phyloP scores from a whole-genome alignment of 179 eudicot species.

The Carnegiea gigantea region DNA sequence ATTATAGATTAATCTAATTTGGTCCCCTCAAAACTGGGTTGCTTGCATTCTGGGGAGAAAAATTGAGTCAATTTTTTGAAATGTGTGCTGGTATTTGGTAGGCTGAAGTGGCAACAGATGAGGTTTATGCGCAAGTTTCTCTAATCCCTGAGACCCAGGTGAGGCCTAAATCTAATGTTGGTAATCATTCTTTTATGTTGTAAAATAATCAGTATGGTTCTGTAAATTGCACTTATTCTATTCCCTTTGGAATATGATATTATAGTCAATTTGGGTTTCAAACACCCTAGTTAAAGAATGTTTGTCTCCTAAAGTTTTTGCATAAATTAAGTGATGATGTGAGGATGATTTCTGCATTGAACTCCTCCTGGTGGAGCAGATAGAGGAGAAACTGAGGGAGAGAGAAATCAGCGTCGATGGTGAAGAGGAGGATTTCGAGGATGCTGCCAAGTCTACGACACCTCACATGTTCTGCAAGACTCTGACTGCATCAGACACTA shows the following conservation, averaged over 20 bases:
- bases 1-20: slow-evolving; percentile 12
- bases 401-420: slow-evolving; percentile 43
- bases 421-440: slow-evolving; percentile 65
- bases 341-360: slow-evolving; percentile 12
- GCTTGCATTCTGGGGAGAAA: slow-evolving; percentile 14
- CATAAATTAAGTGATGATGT: not conserved
- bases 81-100: slow-evolving; percentile 42
- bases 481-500: slow-evolving; percentile 95
- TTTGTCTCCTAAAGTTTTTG: not conserved
- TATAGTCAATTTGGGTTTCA: slow-evolving; percentile 20
- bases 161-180: slow-evolving; percentile 9
- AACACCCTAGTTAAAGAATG: slow-evolving; percentile 24
- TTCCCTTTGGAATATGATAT: slow-evolving; percentile 8
- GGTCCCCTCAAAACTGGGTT: slow-evolving; percentile 36
- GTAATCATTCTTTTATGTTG: not conserved
- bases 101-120: slow-evolving; percentile 88
- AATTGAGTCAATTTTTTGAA: slow-evolving; percentile 26
- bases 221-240: slow-evolving; percentile 22
- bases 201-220: slow-evolving; percentile 18
- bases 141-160: slow-evolving; percentile 87
- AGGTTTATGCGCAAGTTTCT: slow-evolving; percentile 89
- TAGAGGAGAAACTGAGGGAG: slow-evolving; percentile 69
- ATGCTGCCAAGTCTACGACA: slow-evolving; percentile 57
- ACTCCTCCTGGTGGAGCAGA: slow-evolving; percentile 33
- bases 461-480: slow-evolving; percentile 99